Evolutionary conservation across 2,329 filamentous ascomycete genomes (phyloP), one percentile per base, ranked within the genome.

Genomic region (Scedosporium dehoogii): DNA sequence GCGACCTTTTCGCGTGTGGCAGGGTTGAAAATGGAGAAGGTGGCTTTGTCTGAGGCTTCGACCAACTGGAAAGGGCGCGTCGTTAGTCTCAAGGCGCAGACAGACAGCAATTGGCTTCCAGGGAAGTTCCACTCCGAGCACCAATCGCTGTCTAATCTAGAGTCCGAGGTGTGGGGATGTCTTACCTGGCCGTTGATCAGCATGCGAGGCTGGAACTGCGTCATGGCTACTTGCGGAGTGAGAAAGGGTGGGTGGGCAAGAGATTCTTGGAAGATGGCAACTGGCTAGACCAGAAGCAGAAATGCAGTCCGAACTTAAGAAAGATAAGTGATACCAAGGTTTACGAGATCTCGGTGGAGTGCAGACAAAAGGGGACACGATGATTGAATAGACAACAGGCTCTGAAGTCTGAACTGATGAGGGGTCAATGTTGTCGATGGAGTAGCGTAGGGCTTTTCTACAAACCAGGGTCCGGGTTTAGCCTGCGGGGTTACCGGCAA

Each of bases 1-100:
- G 64, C 64, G 29, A 67, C 62, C 58, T 65, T 64, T 56, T 68
- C 60, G n/a, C 67, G 67, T 6, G 68, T 69, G 6, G 67, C 61
- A 14, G 69, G 69, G 63, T 69, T 69, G 51, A 62, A 62, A 42
- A 67, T 61, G 14, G 66, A 62, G 27, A 69, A 69, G 12, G 64
- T 68, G 53, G 64, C 64, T 23, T 64, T 63, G 59, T 66, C 63
- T 4, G 62, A 63, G 12, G 62, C 58, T 25, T 27, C 58, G 27
- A 61, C 58, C 41, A 63, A 59, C 60, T 62, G 23, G 21, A 16
- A 44, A 3, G 25, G 1, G 21, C 51, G 14, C 44, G 27, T 16
- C 3, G 23, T 42, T 38, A 27, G 41, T 60, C 10, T 53, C 18
- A 2, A 16, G 41, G 6, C 9, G n/a, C n/a, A n/a, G n/a, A n/a